A percentile compares a stretch with the other conserved stretches of the same genome.
These are phyloP conservation scores for Colletotrichum tropicicola DNA, from an alignment of 2,329 filamentous ascomycete genomes.

Conservation along the genomic window DNA sequence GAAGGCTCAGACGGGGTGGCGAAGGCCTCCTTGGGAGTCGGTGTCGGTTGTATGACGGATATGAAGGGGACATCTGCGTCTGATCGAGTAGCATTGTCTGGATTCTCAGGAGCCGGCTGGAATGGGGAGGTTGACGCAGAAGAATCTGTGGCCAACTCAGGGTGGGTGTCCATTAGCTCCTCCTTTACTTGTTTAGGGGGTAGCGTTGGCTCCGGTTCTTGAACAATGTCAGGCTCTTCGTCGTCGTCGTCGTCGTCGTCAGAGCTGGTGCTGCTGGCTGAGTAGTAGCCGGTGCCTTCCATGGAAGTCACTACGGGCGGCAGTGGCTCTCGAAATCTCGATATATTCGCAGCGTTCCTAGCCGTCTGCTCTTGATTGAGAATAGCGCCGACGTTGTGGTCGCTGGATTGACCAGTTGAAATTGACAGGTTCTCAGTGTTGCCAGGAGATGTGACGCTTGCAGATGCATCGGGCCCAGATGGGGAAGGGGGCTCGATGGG, in stretches of 20 bases:
- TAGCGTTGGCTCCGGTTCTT: constrained; percentile 15
- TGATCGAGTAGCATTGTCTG: too few species aligned
- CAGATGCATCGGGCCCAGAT: constrained; percentile 36
- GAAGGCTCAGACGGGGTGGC: constrained; percentile 18
- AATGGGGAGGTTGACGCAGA: background rate
- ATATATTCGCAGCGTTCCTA: constrained; percentile 64
- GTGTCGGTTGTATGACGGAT: constrained; percentile 54
- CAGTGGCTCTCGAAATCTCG: constrained; percentile 69
- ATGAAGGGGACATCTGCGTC: constrained; percentile 49
- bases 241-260: constrained; percentile 53
- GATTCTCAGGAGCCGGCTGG: background rate
- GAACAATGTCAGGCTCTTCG: constrained; percentile 22
- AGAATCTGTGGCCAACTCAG: background rate
- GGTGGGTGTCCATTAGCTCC: constrained; percentile 15
- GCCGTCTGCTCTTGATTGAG: constrained; percentile 62
- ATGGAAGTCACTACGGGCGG: constrained; percentile 77
- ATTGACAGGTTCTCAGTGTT: constrained; percentile 38
- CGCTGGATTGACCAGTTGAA: constrained; percentile 63
- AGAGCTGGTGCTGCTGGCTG: constrained; percentile 60
- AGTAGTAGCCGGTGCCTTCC: constrained; percentile 71
- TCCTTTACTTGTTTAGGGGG: constrained; percentile 7
- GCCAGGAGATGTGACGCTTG: constrained; percentile 14
- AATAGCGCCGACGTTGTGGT: constrained; percentile 66
- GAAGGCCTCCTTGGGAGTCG: constrained; percentile 35
- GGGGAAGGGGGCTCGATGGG: constrained; percentile 52